Evolutionary conservation across 495 filamentous ascomycete species (phyloP), one percentile per base, ranked within the genome.

Genomic region (Pyrenula massariospora): DNA sequence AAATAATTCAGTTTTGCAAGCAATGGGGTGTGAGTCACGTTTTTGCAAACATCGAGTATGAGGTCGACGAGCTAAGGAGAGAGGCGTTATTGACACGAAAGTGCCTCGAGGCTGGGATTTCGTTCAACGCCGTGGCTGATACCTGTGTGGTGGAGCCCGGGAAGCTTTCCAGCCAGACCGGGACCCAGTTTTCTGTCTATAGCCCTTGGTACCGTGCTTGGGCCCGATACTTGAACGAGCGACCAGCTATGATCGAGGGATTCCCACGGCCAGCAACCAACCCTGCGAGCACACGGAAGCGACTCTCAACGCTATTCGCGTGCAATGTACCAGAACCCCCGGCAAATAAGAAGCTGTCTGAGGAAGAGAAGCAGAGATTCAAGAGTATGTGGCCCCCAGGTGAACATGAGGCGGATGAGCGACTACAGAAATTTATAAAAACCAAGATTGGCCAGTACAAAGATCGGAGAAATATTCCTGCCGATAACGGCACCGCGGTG

Each of bases 101-200:
- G 52, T 81, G 85, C 48, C 65, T 82, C 0, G 74, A 83, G 10
- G 79, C 75, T 12, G 83, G 79, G 0, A 76, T 92, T 24, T 72
- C 75, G 3, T 81, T 93, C 57, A 73, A 82, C 2, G 75, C 82
- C 0, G 74, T 83, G 0, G 88, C 88, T 58, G 91, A 96, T 69
- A 86, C 86, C 5, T 93, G 89, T 56, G 81, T 94, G 12, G 88
- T 95, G 2, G 73, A 79, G 1, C 91, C 91, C 0, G 89, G 87
- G 0, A 66, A 71, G 52, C 64, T 96, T 21, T 62, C 61, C 5
- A 85, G 75, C 10, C 80, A 84, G 10, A 73, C 71, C 3, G 87
- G 89, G 10, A 86, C 79, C 21, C 89, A 91, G 66, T 96, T 94
- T 64, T 78, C 87, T 0, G 87, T 95, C 1, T 95, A 92, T 59